A percentile compares a stretch with the other conserved stretches of the same genome.
Conservation (phyloP, 192 early-diverging fungal species). For the Ambispora gerdemannii region DNA sequence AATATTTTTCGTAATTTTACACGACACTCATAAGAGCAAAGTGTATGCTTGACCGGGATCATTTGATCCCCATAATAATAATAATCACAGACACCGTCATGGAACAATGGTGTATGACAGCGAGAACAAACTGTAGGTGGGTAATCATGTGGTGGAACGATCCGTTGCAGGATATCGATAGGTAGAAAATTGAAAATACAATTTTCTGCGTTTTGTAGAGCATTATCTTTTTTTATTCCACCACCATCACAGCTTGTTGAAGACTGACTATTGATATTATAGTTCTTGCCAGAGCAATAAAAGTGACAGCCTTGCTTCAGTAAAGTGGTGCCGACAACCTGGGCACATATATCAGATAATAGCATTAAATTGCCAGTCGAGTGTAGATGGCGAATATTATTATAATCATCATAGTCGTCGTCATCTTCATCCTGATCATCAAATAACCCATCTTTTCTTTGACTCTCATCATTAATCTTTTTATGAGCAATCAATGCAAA, state of each 20-base stretch:
- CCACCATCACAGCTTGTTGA: not conserved
- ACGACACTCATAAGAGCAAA: conserved; percentile 1
- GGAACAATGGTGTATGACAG: conserved; percentile 4
- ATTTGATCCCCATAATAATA: not conserved
- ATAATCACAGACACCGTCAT: not conserved
- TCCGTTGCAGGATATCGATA: not conserved
- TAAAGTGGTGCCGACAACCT: conserved; percentile 2
- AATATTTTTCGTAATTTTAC: not conserved
- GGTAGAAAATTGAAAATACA: conserved; percentile 7
- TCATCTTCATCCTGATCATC: not conserved
- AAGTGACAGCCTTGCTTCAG: not conserved
- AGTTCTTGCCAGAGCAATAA: not conserved
- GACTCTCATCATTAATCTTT: not conserved
- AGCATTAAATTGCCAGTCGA: not conserved
- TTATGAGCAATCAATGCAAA: conserved; percentile 2
- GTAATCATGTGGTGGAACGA: not conserved
- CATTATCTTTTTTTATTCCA: not conserved
- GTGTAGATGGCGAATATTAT: not conserved
- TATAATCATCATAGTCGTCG: not conserved
- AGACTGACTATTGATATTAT: too few species aligned
- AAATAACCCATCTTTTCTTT: not conserved
- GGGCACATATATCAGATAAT: conserved; percentile 10
- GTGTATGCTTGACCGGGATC: not conserved
- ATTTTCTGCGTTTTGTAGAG: not conserved
- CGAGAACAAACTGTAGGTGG: not conserved